phyloP scores from a whole-genome alignment of 73 alveolate species.

The Paramecium primaurelia region DNA sequence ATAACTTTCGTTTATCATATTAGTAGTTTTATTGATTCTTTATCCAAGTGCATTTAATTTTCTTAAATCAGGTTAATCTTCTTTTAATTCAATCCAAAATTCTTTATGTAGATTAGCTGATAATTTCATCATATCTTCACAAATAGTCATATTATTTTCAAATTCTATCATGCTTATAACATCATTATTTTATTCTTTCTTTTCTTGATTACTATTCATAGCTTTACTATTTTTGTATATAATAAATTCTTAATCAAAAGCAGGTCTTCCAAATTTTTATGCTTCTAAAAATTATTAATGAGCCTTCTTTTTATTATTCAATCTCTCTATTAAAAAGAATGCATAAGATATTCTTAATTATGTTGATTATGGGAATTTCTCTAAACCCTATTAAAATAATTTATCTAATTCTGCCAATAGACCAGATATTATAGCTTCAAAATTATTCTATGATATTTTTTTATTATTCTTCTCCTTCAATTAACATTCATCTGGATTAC shows the following conservation, averaged over 20 bases:
- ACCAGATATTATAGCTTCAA: constrained; percentile 4
- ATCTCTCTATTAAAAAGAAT: constrained; percentile 85
- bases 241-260: constrained; percentile 34
- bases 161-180: constrained; percentile 34
- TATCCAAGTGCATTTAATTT: constrained; percentile 28
- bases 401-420: constrained; percentile 72
- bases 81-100: constrained; percentile 57
- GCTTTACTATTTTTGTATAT: constrained; percentile 18
- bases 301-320: constrained; percentile 65
- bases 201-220: not conserved
- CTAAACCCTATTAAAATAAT: constrained; percentile 78
- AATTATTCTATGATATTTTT: not conserved
- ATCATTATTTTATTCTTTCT: constrained; percentile 32
- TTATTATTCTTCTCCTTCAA: constrained; percentile 65
- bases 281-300: not conserved
- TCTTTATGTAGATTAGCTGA: constrained; percentile 47
- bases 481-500: constrained; percentile 81
- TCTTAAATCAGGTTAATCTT: constrained; percentile 50
- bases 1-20: not conserved
- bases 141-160: not conserved
- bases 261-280: not conserved
- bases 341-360: constrained; percentile 84
- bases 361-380: constrained; percentile 88
- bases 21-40: not conserved
- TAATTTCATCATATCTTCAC: constrained; percentile 49